A percentile compares a stretch with the other conserved stretches of the same genome.
These are phyloP conservation scores for Cadophora sp. DNA, from an alignment of 2,329 filamentous ascomycete genomes.

Conservation along the genomic window DNA sequence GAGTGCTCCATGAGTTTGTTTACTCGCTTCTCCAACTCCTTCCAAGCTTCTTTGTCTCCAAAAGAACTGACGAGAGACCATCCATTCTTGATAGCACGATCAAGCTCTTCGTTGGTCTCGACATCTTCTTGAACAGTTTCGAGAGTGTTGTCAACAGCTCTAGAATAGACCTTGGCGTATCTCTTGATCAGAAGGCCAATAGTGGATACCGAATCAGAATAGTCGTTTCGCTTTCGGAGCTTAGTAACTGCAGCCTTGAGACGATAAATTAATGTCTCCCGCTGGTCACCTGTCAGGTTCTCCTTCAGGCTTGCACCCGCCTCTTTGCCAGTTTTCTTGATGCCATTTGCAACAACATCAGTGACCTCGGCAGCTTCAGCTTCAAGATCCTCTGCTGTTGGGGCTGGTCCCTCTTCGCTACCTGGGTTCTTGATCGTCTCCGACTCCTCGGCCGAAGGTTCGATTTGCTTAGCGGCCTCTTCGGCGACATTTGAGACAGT, in stretches of 20 bases:
- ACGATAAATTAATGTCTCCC: slow-evolving; percentile 74
- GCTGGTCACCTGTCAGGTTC: slow-evolving; percentile 75
- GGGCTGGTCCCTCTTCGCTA: slow-evolving; percentile 54
- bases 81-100: slow-evolving; percentile 78
- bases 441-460: slow-evolving; percentile 69
- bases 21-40: slow-evolving; percentile 72
- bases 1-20: slow-evolving; percentile 76
- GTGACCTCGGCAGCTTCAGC: slow-evolving; percentile 61
- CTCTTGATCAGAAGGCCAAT: slow-evolving; percentile 77
- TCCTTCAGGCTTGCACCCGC: slow-evolving; percentile 75
- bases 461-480: slow-evolving; percentile 74
- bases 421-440: slow-evolving; percentile 58
- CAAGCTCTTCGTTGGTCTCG: slow-evolving; percentile 74
- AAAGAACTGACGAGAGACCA: slow-evolving; percentile 84
- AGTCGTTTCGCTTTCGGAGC: slow-evolving; percentile 78
- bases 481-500: slow-evolving; percentile 78
- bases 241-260: slow-evolving; percentile 79
- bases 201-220: slow-evolving; percentile 84
- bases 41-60: slow-evolving; percentile 77
- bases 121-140: slow-evolving; percentile 73
- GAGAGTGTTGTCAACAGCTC: slow-evolving; percentile 71
- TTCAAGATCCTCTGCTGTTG: slow-evolving; percentile 69
- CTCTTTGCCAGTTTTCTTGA: slow-evolving; percentile 59
- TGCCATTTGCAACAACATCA: slow-evolving; percentile 46
- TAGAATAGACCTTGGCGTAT: slow-evolving; percentile 80